These are phyloP conservation scores for Dictyostelium purpureum DNA, from an alignment of 78 protist genomes.

Conservation along the genomic window DNA sequence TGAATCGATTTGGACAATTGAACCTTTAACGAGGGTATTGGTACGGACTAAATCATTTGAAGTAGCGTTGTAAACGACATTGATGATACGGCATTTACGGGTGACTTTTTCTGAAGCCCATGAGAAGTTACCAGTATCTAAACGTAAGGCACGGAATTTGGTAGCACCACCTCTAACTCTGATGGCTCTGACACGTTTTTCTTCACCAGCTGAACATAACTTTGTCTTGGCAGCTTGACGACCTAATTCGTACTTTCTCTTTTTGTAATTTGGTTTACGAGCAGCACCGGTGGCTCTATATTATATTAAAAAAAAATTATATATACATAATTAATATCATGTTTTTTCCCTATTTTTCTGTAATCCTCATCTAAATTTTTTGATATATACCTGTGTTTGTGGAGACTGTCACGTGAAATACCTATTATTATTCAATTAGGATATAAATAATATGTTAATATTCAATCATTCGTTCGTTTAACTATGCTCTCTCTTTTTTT, in stretches of 20 bases:
- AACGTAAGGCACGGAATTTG: slow-evolving; percentile 99
- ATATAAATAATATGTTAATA: no score
- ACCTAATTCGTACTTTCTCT: slow-evolving; percentile 97
- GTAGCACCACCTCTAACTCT: slow-evolving; percentile 98
- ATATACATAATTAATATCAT: no score
- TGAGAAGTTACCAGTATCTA: slow-evolving; percentile 98
- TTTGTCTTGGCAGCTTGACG: slow-evolving; percentile 98
- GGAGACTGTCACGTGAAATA: slow-evolving; percentile 81
- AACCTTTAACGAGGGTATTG: slow-evolving; percentile 98
- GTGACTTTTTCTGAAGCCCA: slow-evolving; percentile 90
- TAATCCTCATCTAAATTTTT: no score
- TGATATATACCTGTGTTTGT: slow-evolving; percentile 85
- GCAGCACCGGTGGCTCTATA: no score
- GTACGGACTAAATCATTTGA: slow-evolving; percentile 99
- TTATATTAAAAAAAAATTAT: neutral
- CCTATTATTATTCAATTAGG: no score
- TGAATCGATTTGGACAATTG: slow-evolving; percentile 96
- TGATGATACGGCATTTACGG: slow-evolving; percentile 94
- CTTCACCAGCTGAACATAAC: slow-evolving; percentile 81
- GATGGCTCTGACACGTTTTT: slow-evolving; percentile 92
- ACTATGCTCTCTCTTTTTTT: no score
- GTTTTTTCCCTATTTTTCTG: no score
- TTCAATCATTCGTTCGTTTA: no score
- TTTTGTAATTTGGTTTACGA: slow-evolving; percentile 82
- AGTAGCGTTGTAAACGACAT: slow-evolving; percentile 99